phyloP scores from a whole-genome alignment of 345 rosid genomes.

The Arabidopsis thaliana region TAIR10.1 NC_003076.8:5167001-5167500 shows the following conservation, averaged over 20 bases:
- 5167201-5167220: not conserved
- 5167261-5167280: not conserved
- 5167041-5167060: not conserved
- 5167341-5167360: no score
- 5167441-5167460: not conserved
- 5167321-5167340: no score
- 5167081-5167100: not conserved
- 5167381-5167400: no score
- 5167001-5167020: not conserved
- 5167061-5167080: not conserved
- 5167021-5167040: not conserved
- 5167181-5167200: not conserved
- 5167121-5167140: not conserved
- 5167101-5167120: not conserved
- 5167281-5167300: not conserved
- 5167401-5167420: not conserved
- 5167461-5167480: slow-evolving; percentile 5
- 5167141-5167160: not conserved
- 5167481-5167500: not conserved
- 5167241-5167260: not conserved
- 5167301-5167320: not conserved
- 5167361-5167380: no score
- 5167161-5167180: not conserved
- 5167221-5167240: not conserved
- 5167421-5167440: not conserved